A percentile compares a stretch with the other conserved stretches of the same genome.
Conservation (phyloP, 2,329 filamentous ascomycete species). For the Daldinia sp. region DNA sequence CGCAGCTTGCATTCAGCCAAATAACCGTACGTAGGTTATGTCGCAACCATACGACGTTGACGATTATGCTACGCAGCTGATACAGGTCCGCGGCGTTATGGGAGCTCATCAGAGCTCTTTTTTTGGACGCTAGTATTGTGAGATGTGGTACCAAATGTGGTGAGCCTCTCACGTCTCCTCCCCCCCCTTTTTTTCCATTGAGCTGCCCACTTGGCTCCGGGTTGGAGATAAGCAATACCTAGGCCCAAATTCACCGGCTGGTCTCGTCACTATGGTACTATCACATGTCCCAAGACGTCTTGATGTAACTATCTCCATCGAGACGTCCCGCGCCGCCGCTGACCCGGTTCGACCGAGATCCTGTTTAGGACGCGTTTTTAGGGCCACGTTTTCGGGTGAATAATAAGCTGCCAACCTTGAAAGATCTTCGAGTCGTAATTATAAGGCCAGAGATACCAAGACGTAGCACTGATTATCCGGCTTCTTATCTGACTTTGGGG, state of each 20-base stretch:
- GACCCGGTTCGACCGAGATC: constrained; percentile 29
- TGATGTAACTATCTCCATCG: constrained; percentile 14
- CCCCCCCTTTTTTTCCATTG: constrained; percentile 15
- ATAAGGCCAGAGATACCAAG: constrained; percentile 24
- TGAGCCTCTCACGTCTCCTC: constrained; percentile 5
- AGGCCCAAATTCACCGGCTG: not conserved
- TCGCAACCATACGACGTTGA: constrained; percentile 28
- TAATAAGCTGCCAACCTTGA: constrained; percentile 7
- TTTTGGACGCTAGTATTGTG: constrained; percentile 24
- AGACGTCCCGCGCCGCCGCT: constrained; percentile 23
- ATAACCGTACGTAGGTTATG: constrained; percentile 24
- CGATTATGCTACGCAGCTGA: constrained; percentile 12
- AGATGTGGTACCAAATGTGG: constrained; percentile 22
- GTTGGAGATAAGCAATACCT: constrained; percentile 14
- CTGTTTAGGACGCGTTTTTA: constrained; percentile 10
- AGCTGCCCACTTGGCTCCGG: not conserved
- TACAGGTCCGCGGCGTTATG: constrained; percentile 5
- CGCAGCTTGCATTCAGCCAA: constrained; percentile 36
- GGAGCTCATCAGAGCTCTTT: constrained; percentile 12
- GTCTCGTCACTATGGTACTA: constrained; percentile 21
- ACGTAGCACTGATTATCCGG: constrained; percentile 21
- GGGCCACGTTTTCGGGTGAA: constrained; percentile 34
- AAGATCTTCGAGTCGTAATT: constrained; percentile 20
- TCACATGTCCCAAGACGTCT: constrained; percentile 14
- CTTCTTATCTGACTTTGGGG: not conserved